Evolutionary conservation across 2,329 filamentous ascomycete species (phyloP).

Genomic region (Raffaelea ambrosiae): DNA sequence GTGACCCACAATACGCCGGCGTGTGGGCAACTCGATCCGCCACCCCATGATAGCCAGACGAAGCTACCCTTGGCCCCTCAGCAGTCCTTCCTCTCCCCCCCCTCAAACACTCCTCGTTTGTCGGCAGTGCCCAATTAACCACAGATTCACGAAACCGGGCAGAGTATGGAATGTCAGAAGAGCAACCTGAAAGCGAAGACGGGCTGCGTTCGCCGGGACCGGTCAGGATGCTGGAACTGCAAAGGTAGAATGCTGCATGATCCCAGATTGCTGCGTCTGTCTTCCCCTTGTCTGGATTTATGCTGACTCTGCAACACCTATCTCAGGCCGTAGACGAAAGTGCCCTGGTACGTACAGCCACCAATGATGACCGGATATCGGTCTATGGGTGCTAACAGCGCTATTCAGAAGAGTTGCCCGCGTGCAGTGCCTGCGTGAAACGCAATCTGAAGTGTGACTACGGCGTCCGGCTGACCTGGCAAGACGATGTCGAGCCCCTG

Average conservation of each 20-base stretch:
- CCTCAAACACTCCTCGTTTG: background rate
- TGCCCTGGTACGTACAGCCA: background rate
- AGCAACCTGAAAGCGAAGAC: background rate
- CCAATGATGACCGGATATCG: too few species aligned
- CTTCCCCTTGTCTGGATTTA: too few species aligned
- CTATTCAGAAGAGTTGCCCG: background rate
- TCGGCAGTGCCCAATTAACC: too few species aligned
- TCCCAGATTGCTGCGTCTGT: too few species aligned
- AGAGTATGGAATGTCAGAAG: too few species aligned
- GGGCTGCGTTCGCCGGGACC: background rate
- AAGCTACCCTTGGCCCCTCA: background rate
- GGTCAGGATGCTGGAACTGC: constrained; percentile 7
- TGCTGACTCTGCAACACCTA: background rate
- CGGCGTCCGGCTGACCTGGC: constrained; percentile 3
- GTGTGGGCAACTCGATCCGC: constrained; percentile 1
- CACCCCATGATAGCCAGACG: background rate
- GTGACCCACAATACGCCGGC: too few species aligned
- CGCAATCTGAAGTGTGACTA: constrained; percentile 4
- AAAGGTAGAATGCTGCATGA: constrained; percentile 1
- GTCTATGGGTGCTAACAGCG: too few species aligned
- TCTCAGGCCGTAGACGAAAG: constrained; percentile 1
- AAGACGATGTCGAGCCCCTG: constrained; percentile 3
- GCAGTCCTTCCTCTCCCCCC: background rate
- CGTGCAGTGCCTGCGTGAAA: constrained; percentile 2
- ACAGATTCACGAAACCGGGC: too few species aligned